Base-by-base conservation (phyloP, 768 basidiomycete species). In the Lanmaoa pseudosensibilis region DNA sequence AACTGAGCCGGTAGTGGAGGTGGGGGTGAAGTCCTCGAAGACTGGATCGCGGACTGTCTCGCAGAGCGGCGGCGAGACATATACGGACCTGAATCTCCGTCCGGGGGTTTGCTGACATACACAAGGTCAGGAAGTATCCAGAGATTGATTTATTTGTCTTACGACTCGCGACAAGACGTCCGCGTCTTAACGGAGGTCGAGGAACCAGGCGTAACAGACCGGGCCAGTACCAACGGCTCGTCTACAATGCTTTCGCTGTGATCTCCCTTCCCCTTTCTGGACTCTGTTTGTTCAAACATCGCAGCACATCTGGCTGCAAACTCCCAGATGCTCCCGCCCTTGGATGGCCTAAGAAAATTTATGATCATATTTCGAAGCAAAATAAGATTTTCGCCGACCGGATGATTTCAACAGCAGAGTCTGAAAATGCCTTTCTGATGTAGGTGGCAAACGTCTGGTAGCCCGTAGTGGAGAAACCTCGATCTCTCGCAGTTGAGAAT, bases 41-140 rank as follows among this genome's bases (percentile, higher is more conserved):
- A 52, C 40, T 65, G 63, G n/a, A 65, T 59, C 45, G 54, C 67
- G 21, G 67, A 66, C 48, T 71, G 73, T 51, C 81, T 70, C 54
- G 66, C 55, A 23, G 78, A 78, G 46, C 76, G 71, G 53, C 74
- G 74, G n/a, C 44, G 40, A 32, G 59, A 45, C n/a, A 23, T 10
- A 27, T 53, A 50, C 36, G 54, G 21, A 16, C 46, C 54, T 7
- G 52, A 12, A 39, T 62, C 57, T 13, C 51, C 45, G 10, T 62
- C 57, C 40, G 41, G 30, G 43, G 38, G 49, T 48, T 58, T 60
- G 10, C 66, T 66, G 41, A 44, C 32, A 45, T 13, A 34, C 8
- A 55, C 37, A 38, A 43, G 8, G 38, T 59, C 39, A 61, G 39
- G 9, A 50, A 19, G 32, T 13, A n/a, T n/a, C 43, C 11, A 30